Evolutionary conservation across 2,329 filamentous ascomycete genomes (phyloP), one percentile per base, ranked within the genome.

Genomic region (Chrysoporthe austroafricana): DNA sequence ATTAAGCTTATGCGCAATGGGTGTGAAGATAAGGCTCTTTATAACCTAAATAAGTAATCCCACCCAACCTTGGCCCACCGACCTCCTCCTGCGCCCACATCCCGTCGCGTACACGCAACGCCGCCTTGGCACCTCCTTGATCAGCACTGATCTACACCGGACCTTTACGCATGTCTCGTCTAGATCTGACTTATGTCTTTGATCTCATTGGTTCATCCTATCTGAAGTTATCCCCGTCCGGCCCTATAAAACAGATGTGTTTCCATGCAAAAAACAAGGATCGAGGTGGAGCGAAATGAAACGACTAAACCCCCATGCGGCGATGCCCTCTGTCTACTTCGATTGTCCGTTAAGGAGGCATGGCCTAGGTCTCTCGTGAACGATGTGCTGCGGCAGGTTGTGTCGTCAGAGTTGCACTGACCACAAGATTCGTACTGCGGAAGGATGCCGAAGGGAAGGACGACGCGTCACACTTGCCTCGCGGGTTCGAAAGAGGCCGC

Each of bases 41-140:
- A 21, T 21, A 26, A 26, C 48, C 48, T 11, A 2, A 52, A 52
- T 52, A 21, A 32, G 4, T 32, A 26, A 32, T n/a, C 57, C n/a
- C 39, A 44, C 57, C n/a, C 39, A 44, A 16, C n/a, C 57, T 43
- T 59, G 57, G 57, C 57, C 16, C 34, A 11, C 16, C 56, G 8
- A n/a, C 21, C 36, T 21, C 32, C 36, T n/a, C 9, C 39, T 11
- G 6, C 39, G 39, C 34, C 42, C 57, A 43, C 34, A 26, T 43
- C 57, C 36, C n/a, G 34, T 5, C 36, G 26, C 8, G 26, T 16
- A 26, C 32, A 54, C 26, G 50, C 50, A 54, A 54, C 46, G 21
- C 50, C 32, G 50, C 50, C 50, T 54, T 54, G 50, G 50, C 50
- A 54, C 50, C 50, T 54, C 50, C 50, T 54, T 60, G 57, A 60